Base-by-base conservation (phyloP, 2,329 filamentous ascomycete species). In the Fusarium chuoi region DNA sequence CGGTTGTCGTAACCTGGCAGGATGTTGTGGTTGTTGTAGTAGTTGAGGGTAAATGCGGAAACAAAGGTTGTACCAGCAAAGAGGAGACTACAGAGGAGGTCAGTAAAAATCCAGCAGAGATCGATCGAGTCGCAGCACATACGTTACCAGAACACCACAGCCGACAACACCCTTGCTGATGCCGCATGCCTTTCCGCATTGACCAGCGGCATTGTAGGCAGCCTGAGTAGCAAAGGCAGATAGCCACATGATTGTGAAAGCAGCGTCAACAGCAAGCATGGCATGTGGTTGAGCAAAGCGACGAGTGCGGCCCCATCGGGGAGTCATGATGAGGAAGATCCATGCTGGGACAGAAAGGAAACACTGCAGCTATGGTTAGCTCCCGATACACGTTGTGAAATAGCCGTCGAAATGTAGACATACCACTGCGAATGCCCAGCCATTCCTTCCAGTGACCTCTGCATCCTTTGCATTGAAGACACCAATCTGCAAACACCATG, bases 211-310 rank as follows among this genome's bases (percentile, higher is more conserved):
- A 82, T 92, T 92, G 82, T 89, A 92, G 14, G 88, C 85, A 6
- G 91, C 90, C 78, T 92, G 89, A 24, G 89, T 87, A 36, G 91
- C 88, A 78, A 92, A 93, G 24, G 88, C 91, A 6, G 90, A 91
- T 48, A 93, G 84, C 90, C 91, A 93, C 70, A 92, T 82, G 73
- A 93, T 80, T 77, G 84, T 83, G 78, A 87, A 91, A 65, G 90
- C 44, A n/a, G 81, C 81, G 78, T 93, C 91, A 38, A 92, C 83
- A 14, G 81, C 83, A 30, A 89, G 82, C 85, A 93, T 90, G 68
- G 85, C 90, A 74, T 90, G 87, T 6, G 90, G 89, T 66, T 92
- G 84, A 57, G 90, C 91, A 60, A 90, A 85, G 71, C 85, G 89
- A 62, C 89, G 86, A 9, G 91, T 91, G 71, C 90, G 87, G 54